phyloP scores from a whole-genome alignment of 2,329 filamentous ascomycete species.

The Macroventuria anomochaeta region DNA sequence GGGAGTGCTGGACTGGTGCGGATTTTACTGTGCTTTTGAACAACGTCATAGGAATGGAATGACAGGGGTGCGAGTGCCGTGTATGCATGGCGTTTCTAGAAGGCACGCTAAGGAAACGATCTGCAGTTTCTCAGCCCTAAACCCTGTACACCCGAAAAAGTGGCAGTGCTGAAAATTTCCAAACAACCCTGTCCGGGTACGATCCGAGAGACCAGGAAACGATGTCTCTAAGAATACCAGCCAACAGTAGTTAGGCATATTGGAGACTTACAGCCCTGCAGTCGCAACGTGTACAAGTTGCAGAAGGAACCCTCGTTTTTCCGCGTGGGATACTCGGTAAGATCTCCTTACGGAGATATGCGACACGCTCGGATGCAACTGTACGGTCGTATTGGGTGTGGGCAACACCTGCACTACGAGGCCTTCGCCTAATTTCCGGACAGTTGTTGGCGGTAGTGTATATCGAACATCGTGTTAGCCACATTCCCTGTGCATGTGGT shows the following conservation, averaged over 20 bases:
- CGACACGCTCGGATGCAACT: conserved; percentile 14
- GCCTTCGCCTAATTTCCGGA: conserved; percentile 12
- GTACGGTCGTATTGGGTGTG: conserved; percentile 11
- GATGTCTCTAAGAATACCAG: conserved; percentile 28
- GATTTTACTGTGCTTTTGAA: conserved; percentile 20
- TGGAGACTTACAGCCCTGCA: conserved; percentile 14
- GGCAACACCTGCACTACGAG: conserved; percentile 6
- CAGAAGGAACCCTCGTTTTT: background rate
- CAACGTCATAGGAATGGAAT: conserved; percentile 14
- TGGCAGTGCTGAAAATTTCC: conserved; percentile 24
- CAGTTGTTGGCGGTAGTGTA: background rate
- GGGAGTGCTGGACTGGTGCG: conserved; percentile 31
- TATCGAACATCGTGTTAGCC: conserved; percentile 6
- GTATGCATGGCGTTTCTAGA: conserved; percentile 29
- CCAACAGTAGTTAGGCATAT: conserved; percentile 19
- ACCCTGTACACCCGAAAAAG: conserved; percentile 9
- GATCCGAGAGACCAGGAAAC: conserved; percentile 27
- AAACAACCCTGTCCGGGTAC: conserved; percentile 30
- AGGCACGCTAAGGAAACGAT: conserved; percentile 22
- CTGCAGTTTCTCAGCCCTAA: conserved; percentile 19
- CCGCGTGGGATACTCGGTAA: conserved; percentile 2
- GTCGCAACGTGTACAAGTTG: conserved; percentile 13
- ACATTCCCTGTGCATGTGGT: background rate
- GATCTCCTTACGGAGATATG: conserved; percentile 13
- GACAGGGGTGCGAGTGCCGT: conserved; percentile 24